Evolutionary conservation across 2,329 filamentous ascomycete genomes (phyloP).

Genomic region (Xylaria sp.): DNA sequence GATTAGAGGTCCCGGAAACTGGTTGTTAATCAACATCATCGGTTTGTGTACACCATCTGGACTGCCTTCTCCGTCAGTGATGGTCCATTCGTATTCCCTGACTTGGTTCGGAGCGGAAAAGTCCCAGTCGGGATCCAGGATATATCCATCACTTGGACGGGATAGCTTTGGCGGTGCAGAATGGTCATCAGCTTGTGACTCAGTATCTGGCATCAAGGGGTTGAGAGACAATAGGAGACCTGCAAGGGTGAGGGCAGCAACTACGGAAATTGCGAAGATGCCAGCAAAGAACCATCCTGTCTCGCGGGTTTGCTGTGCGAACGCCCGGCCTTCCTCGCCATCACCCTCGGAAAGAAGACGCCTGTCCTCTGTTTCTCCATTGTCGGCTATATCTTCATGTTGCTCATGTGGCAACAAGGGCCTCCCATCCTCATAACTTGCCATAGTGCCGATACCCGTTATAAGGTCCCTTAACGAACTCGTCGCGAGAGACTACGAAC

Average conservation of each 20-base stretch:
- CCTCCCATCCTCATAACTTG: conserved; percentile 8
- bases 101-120: conserved; percentile 58
- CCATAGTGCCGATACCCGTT: conserved; percentile 10
- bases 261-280: conserved; percentile 19
- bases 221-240: conserved; percentile 34
- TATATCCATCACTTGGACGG: conserved; percentile 58
- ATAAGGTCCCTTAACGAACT: background rate
- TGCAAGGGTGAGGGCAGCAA: conserved; percentile 28
- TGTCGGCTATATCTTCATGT: background rate
- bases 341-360: conserved; percentile 14
- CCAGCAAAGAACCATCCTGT: conserved; percentile 26
- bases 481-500: background rate
- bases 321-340: conserved; percentile 2
- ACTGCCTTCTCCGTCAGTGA: conserved; percentile 66
- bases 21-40: conserved; percentile 77
- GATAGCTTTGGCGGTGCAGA: conserved; percentile 17
- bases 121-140: conserved; percentile 68
- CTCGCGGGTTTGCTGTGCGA: conserved; percentile 2
- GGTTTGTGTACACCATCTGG: conserved; percentile 68
- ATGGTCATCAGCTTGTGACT: conserved; percentile 11
- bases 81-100: conserved; percentile 69
- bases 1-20: conserved; percentile 78
- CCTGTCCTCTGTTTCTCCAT: conserved; percentile 1
- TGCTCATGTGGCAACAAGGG: conserved; percentile 1
- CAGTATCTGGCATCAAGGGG: conserved; percentile 7